Evolutionary conservation across 1,139 yeast genomes (phyloP).

Genomic region (Kurtzmaniella quercitrusa): DNA sequence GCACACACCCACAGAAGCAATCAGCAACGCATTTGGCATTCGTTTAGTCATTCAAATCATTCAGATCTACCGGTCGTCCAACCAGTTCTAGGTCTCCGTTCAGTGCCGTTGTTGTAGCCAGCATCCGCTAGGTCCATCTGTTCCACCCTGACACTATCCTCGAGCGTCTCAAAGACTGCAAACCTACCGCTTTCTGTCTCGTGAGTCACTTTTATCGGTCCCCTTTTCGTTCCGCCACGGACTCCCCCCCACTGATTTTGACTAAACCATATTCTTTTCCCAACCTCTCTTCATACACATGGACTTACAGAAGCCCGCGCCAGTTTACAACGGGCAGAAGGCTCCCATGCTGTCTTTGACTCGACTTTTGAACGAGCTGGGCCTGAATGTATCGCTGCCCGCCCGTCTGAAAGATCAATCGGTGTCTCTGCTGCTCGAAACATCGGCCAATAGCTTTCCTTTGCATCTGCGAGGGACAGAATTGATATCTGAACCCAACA

Average conservation of each 20-base stretch:
- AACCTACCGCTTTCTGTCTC: neutral
- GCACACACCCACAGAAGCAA: neutral
- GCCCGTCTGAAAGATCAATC: constrained; percentile 22
- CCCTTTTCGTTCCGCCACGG: neutral
- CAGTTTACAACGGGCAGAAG: constrained; percentile 12
- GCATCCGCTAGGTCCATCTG: neutral
- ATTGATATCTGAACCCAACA: neutral
- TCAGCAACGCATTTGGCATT: neutral
- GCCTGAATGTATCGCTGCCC: constrained; percentile 24
- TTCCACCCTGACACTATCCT: neutral
- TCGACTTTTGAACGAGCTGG: constrained; percentile 36
- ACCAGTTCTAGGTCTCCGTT: neutral
- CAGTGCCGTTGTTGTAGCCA: neutral
- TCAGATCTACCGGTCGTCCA: neutral
- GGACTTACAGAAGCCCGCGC: constrained; percentile 11
- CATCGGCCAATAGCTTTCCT: constrained; percentile 2
- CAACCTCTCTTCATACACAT: constrained; percentile 5
- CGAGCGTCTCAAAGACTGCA: neutral
- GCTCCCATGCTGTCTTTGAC: constrained; percentile 37
- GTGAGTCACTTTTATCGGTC: neutral
- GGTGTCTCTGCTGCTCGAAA: constrained; percentile 4
- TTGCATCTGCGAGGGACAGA: constrained; percentile 2
- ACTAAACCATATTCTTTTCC: constrained; percentile 5
- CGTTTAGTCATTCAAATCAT: neutral
- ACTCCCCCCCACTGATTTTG: neutral